Conservation (phyloP, 2,329 filamentous ascomycete species). For the Alternaria dauci region DNA sequence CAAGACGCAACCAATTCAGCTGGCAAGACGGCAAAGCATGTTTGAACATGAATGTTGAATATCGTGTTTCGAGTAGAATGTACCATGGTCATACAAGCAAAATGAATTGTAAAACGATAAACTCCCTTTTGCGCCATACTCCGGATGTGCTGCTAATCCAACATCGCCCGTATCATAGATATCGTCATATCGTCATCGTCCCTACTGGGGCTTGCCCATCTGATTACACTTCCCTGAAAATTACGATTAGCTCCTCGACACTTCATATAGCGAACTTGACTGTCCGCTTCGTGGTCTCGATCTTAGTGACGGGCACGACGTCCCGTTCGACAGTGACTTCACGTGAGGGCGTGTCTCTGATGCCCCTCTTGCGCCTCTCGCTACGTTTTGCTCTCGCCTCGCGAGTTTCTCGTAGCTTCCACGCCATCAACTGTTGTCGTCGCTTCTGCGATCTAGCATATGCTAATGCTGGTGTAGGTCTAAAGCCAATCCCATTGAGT, state of each 20-base stretch:
- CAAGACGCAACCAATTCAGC: background rate
- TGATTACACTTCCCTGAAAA: slow-evolving; percentile 9
- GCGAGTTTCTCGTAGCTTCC: slow-evolving; percentile 65
- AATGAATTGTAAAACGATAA: background rate
- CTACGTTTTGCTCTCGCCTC: slow-evolving; percentile 66
- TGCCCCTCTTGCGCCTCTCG: slow-evolving; percentile 57
- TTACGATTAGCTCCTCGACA: slow-evolving; percentile 26
- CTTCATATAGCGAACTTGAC: slow-evolving; percentile 47
- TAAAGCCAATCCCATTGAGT: slow-evolving; percentile 70
- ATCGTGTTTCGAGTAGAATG: background rate
- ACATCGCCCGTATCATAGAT: slow-evolving; percentile 16
- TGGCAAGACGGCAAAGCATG: background rate
- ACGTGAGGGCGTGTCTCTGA: slow-evolving; percentile 37
- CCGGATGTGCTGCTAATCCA: slow-evolving; percentile 16
- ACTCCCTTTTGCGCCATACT: slow-evolving; percentile 15
- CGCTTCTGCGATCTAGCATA: slow-evolving; percentile 64
- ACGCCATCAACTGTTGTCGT: slow-evolving; percentile 66
- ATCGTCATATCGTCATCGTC: slow-evolving; percentile 35
- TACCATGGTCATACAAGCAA: background rate
- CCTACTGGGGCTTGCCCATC: slow-evolving; percentile 6
- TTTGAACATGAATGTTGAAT: background rate
- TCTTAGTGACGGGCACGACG: slow-evolving; percentile 19
- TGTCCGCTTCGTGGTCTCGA: slow-evolving; percentile 29
- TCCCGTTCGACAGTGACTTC: slow-evolving; percentile 43
- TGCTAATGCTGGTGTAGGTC: slow-evolving; percentile 67